Base-by-base conservation (phyloP, 73 alveolate species). In the Blepharisma japonicum region DNA sequence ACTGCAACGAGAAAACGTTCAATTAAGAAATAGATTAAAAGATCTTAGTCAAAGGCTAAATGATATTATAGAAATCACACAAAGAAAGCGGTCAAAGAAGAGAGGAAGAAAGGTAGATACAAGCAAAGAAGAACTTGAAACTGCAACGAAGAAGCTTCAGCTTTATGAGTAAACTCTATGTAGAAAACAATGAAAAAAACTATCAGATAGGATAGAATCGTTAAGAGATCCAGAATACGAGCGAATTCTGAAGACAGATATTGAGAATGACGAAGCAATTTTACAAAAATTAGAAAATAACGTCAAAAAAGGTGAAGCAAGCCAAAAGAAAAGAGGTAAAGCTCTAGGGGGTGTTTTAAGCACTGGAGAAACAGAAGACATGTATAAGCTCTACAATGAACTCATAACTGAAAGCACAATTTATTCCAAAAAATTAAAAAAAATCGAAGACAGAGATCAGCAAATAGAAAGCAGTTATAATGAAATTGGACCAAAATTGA, bases 31-130 rank as follows among this genome's bases (percentile, higher is more conserved):
- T 51, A 11, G 66, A 18, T 51, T 51, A 51, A 51, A 51, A 18
- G 66, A 51, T 51, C n/a, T 51, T 51, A 51, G 66, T 51, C 66
- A 51, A 51, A 51, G 21, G 66, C 66, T 51, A 14, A 14, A 11
- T 14, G 66, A 51, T 14, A 51, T 51, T 51, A 51, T 51, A 14
- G 66, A 51, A 51, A 14, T 18, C 21, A 14, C 66, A 14, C n/a
- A 51, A 51, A 14, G 27, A 14, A 18, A 51, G 42, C 42, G 42
- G 66, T 51, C 66, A 51, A 51, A 51, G 66, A 11, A 51, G 21
- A 51, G 66, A 51, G 66, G 27, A 51, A 51, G 27, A 14, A 11
- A 11, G 21, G 66, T 14, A 11, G 27, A 11, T 2, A 11, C 27
- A 14, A 11, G 27, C n/a, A 18, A 51, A 18, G 66, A 14, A 51